Evolutionary conservation across 2,329 filamentous ascomycete species (phyloP), one percentile per base, ranked within the genome.

Genomic region (Verticillium dahliae): DNA sequence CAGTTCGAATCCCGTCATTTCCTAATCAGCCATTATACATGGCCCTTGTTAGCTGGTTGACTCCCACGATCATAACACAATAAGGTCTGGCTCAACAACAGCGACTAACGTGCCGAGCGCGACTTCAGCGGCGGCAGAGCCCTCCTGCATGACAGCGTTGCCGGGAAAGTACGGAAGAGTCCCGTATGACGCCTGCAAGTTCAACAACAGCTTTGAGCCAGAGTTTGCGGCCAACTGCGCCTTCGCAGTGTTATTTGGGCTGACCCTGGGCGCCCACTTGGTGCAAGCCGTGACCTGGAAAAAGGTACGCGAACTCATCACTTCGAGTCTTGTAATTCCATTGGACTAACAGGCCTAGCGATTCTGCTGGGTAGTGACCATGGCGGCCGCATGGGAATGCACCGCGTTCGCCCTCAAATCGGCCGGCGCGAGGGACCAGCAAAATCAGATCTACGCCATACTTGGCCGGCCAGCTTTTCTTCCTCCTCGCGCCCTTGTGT

Each of bases 401-500:
- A 60, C 71, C 3, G 75, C 70, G n/a, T 80, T 79, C 60, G 61
- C 70, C 34, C 64, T 78, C 14, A 72, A 73, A 57, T 67, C 74
- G 0, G 33, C 76, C 4, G 76, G 74, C 27, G 65, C 75, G 15
- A 71, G 67, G 7, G 62, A 78, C 66, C 77, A 80, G 63, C 76
- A 78, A 62, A 67, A 74, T 10, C 31, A 65, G 3, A 68, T 65
- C 37, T 75, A 72, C 58, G 67, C 69, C 18, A 70, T 71, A 9
- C 63, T 60, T 38, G 73, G 73, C 22, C 69, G 73, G 73, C 22
- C 69, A 69, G 33, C 62, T 80, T 1, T 67, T 79, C 2, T 76
- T 80, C 55, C 67, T 80, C 13, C 70, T 79, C 14, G 74, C 77
- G 1, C 78, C 78, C 9, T 67, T 79, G 34, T 78, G 76, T 74